Evolutionary conservation across 2,329 filamentous ascomycete genomes (phyloP), one percentile per base, ranked within the genome.

Genomic region (Alternaria sp.): DNA sequence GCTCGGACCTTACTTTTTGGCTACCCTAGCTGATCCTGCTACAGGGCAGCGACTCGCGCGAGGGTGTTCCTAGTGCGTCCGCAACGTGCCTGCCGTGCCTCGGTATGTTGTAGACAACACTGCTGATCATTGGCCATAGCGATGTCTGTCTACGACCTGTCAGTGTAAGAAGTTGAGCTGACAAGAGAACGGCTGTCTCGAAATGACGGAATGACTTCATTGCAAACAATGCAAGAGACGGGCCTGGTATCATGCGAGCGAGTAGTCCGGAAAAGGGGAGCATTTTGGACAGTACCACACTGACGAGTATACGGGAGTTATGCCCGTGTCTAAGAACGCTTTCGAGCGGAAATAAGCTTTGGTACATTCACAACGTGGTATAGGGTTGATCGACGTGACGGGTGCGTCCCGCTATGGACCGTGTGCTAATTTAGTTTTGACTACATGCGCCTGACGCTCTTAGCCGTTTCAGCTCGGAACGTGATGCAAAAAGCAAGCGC

Each of bases 331-430:
- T 20, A 20, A 36, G 51, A 45, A 41, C 40, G n/a, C 20, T 30
- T 34, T 22, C 51, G 32, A 36, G 52, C 38, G 22, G 16, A 43
- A 36, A 55, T 30, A 59, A 55, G 57, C 51, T 59, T 55, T 59
- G 38, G 57, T n/a, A 34, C 49, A 44, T 44, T 18, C 30, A 5
- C 36, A 49, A 34, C 57, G 46, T 34, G 8, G 25, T 50, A 40
- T 60, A 50, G 16, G 53, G 53, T 18, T 56, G 57, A 60, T 60
- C 57, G 45, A 51, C 53, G 40, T 36, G 38, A 25, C 41, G 56
- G 50, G 56, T 38, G 16, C 51, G 43, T 59, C 51, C 57, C 57
- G 43, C 34, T 30, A 48, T 56, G 46, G 30, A 49, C 27, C 52
- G 45, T 25, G 28, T 16, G 20, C 18, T 30, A 56, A 48, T 56